phyloP scores from a whole-genome alignment of 2,329 filamentous ascomycete genomes.

The Didymella sp. region DNA sequence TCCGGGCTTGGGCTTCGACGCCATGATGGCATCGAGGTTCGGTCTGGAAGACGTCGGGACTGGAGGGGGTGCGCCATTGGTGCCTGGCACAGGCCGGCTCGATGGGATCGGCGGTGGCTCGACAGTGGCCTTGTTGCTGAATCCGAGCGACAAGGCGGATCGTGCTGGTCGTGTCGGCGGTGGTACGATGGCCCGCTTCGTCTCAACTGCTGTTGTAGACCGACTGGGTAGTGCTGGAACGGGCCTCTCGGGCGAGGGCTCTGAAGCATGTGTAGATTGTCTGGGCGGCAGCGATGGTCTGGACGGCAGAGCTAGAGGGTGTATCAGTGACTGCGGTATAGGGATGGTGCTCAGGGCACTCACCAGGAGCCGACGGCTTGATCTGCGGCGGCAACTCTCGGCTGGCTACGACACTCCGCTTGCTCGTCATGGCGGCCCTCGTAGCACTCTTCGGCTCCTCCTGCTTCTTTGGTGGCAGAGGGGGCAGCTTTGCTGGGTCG shows the following conservation, averaged over 20 bases:
- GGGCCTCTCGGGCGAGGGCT: slow-evolving; percentile 24
- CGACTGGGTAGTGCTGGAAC: slow-evolving; percentile 27
- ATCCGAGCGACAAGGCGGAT: slow-evolving; percentile 56
- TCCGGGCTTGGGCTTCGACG: slow-evolving; percentile 48
- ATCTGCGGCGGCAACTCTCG: slow-evolving; percentile 38
- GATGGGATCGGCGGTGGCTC: slow-evolving; percentile 40
- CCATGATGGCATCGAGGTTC: slow-evolving; percentile 64
- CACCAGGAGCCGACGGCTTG: slow-evolving; percentile 38
- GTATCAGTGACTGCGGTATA: neutral
- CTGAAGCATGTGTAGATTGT: slow-evolving; percentile 19
- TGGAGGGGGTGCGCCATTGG: slow-evolving; percentile 53
- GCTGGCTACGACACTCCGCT: slow-evolving; percentile 34
- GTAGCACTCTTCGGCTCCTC: slow-evolving; percentile 50
- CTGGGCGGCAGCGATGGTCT: slow-evolving; percentile 33
- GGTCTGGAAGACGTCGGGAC: slow-evolving; percentile 63
- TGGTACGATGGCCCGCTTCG: slow-evolving; percentile 32
- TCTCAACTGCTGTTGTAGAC: slow-evolving; percentile 12
- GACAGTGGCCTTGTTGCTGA: slow-evolving; percentile 55
- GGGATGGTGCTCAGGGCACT: slow-evolving; percentile 12
- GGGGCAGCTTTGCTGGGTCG: slow-evolving; percentile 62
- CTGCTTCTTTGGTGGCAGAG: slow-evolving; percentile 60
- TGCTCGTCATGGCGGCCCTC: slow-evolving; percentile 48
- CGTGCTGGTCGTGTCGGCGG: slow-evolving; percentile 39
- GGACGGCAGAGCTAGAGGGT: slow-evolving; percentile 26
- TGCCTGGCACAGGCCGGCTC: slow-evolving; percentile 27